A percentile compares a stretch with the other conserved stretches of the same genome.
phyloP scores from a whole-genome alignment of 495 filamentous ascomycete species.

The Margaritispora aquatica region DNA sequence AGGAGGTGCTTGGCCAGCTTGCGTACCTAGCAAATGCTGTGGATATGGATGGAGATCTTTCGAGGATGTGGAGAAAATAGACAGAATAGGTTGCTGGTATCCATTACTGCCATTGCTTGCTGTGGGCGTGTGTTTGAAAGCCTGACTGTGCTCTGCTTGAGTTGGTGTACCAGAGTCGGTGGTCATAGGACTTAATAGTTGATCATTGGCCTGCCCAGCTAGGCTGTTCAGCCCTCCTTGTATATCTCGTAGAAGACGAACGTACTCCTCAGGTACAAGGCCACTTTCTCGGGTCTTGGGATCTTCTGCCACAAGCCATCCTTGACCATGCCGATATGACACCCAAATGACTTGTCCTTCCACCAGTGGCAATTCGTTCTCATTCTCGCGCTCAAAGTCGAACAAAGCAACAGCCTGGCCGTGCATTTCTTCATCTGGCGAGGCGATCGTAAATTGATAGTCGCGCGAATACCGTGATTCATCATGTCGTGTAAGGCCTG shows the following conservation, averaged over 20 bases:
- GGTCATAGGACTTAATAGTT: slow-evolving; percentile 31
- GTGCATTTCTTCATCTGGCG: slow-evolving; percentile 95
- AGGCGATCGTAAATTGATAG: slow-evolving; percentile 92
- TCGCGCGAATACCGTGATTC: slow-evolving; percentile 75
- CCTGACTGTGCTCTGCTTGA: slow-evolving; percentile 41
- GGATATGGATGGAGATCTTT: slow-evolving; percentile 69
- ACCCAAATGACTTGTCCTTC: slow-evolving; percentile 98
- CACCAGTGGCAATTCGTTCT: slow-evolving; percentile 87
- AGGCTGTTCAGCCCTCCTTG: slow-evolving; percentile 58
- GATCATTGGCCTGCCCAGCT: slow-evolving; percentile 31
- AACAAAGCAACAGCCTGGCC: slow-evolving; percentile 94
- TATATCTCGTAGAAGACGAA: slow-evolving; percentile 86
- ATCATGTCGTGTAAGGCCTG: slow-evolving; percentile 41
- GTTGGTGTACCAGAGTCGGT: slow-evolving; percentile 49
- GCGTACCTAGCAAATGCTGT: slow-evolving; percentile 51
- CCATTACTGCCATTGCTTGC: slow-evolving; percentile 40
- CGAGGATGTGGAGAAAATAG: slow-evolving; percentile 69
- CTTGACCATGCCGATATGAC: slow-evolving; percentile 90
- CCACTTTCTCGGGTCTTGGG: slow-evolving; percentile 82
- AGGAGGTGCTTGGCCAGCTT: slow-evolving; percentile 52
- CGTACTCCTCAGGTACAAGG: slow-evolving; percentile 94
- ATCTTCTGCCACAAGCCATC: slow-evolving; percentile 95
- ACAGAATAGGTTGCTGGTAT: slow-evolving; percentile 61
- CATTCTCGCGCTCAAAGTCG: slow-evolving; percentile 90
- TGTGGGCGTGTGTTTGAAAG: slow-evolving; percentile 35